These are phyloP conservation scores for Sporothrix globosa DNA, from an alignment of 2,329 filamentous ascomycete species.

Conservation along the genomic window DNA sequence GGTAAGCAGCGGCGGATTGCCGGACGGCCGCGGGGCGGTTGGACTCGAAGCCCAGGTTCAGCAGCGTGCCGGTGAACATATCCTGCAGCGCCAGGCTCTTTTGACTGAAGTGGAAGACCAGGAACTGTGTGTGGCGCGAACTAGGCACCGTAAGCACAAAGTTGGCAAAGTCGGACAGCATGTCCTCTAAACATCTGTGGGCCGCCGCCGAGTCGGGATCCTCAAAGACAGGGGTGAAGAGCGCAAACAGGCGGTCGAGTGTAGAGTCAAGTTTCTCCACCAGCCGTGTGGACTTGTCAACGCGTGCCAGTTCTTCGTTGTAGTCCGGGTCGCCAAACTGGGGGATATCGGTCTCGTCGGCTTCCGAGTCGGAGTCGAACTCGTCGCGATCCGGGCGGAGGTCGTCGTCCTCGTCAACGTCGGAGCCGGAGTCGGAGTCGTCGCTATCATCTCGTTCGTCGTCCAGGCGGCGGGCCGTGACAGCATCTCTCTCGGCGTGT, in stretches of 20 bases:
- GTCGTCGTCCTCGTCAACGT: not conserved
- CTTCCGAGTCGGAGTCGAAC: constrained; percentile 47
- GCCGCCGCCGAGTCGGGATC: constrained; percentile 69
- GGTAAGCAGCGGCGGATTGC: constrained; percentile 85
- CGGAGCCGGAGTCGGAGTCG: constrained; percentile 46
- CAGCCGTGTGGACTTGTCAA: constrained; percentile 75
- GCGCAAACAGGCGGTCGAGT: constrained; percentile 82
- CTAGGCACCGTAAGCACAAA: constrained; percentile 90
- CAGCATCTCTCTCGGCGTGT: constrained; percentile 9
- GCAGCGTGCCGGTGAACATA: constrained; percentile 77
- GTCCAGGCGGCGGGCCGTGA: not conserved
- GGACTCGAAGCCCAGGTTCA: constrained; percentile 70
- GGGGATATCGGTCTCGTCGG: constrained; percentile 63
- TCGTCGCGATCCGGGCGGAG: constrained; percentile 37
- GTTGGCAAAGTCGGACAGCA: constrained; percentile 82
- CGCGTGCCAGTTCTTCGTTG: constrained; percentile 63
- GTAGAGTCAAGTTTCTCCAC: constrained; percentile 91
- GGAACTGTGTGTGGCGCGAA: constrained; percentile 90
- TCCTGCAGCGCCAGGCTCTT: constrained; percentile 76
- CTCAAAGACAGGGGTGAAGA: constrained; percentile 75
- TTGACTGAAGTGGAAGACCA: constrained; percentile 94
- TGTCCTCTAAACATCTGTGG: constrained; percentile 72
- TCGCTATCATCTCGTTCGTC: constrained; percentile 41
- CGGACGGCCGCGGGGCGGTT: constrained; percentile 73
- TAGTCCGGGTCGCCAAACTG: constrained; percentile 74